phyloP scores from a whole-genome alignment of 441 rosid genomes.

The Populus hybrid region DNA sequence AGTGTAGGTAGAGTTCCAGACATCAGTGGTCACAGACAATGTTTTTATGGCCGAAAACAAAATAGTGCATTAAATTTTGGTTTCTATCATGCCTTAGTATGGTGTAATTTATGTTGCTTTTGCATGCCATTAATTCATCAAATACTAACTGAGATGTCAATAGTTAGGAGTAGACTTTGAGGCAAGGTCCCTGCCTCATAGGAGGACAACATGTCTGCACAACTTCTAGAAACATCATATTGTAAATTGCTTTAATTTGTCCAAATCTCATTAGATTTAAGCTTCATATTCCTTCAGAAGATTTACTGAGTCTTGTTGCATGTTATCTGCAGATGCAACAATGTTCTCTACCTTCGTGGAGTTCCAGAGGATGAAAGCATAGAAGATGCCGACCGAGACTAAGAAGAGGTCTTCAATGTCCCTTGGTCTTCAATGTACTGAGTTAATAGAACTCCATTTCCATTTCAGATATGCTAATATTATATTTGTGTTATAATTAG shows the following conservation, averaged over 20 bases:
- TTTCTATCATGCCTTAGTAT: neutral
- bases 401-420: neutral
- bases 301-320: neutral
- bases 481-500: neutral
- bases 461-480: neutral
- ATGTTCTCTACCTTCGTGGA: conserved; percentile 72
- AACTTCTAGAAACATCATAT: neutral
- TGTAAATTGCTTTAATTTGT: neutral
- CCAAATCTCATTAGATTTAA: neutral
- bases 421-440: neutral
- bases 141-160: neutral
- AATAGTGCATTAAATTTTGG: neutral
- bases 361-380: conserved; percentile 80
- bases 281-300: neutral
- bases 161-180: neutral
- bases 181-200: neutral
- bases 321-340: conserved; percentile 62
- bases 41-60: neutral
- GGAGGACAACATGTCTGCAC: neutral
- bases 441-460: neutral
- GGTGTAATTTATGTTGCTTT: neutral
- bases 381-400: conserved; percentile 66
- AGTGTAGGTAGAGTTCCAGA: neutral
- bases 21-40: neutral
- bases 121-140: neutral